Base-by-base conservation (phyloP, 768 basidiomycete genomes). In the Boletales sp. region DNA sequence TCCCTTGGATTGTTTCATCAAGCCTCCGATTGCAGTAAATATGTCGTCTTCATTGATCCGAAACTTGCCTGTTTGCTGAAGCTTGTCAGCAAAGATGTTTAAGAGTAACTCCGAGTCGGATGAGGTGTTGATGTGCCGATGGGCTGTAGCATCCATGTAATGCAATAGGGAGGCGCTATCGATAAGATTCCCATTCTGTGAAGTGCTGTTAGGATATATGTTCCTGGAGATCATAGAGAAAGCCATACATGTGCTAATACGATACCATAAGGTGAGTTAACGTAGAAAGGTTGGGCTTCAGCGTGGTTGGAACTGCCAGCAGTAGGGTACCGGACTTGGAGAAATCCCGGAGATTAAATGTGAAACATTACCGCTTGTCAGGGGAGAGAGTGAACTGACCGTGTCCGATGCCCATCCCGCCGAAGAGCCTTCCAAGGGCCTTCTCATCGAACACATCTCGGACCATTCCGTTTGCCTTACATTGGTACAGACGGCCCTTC, bases 1-100 rank as follows among this genome's bases (percentile, higher is more conserved):
- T 42, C 97, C 97, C 60, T 80, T 86, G 66, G 86, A 86, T 55
- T 92, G 86, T 50, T 78, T 72, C 86, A 94, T 97, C 68, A 97
- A 79, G 8, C 88, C 87, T 12, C 87, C 80, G 47, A 97, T 84
- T 30, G 97, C 95, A 14, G 84, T 90, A 71, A 99, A 98, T 57
- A 99, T 97, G 70, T 99, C 97, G 59, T 99, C 97, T 65, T 97
- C 95, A 65, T 98, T 98, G 74, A 98, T 99, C 53, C 94, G 90
- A 72, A 97, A 94, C 70, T 99, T 99, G 48, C 95, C 97, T 10
- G 95, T 98, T 68, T 97, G 86, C 63, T 99, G 97, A 15, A 99
- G 82, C 60, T 95, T 94, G 76, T 98, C 84, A 46, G 97, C 97
- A 67, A 99, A 92, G 58, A 97, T 91, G 72, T 99, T 99, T 55